These are phyloP conservation scores for Rubia peregrina DNA, from an alignment of 305 asterid genomes.

Conservation along the genomic window DNA sequence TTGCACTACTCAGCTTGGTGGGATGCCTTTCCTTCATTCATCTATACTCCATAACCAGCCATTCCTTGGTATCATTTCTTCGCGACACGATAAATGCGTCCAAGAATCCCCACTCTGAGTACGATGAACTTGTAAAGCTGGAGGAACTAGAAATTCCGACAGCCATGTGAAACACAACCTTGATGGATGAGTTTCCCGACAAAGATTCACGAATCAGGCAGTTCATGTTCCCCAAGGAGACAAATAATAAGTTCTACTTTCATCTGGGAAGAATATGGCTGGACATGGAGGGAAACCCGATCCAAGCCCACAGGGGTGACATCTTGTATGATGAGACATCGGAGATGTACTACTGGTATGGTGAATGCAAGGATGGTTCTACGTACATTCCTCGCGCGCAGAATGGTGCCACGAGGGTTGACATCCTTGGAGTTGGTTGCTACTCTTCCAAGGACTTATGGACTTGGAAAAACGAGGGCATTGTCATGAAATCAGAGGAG, in stretches of 20 bases:
- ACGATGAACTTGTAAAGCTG: conserved; percentile 56
- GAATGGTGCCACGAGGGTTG: conserved; percentile 61
- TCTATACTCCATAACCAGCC: conserved; percentile 22
- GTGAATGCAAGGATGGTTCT: conserved; percentile 96
- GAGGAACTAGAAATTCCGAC: conserved; percentile 68
- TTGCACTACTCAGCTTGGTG: conserved; percentile 31
- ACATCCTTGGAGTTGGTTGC: conserved; percentile 87
- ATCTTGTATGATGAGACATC: conserved; percentile 60
- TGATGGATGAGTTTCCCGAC: conserved; percentile 77
- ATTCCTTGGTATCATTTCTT: not conserved
- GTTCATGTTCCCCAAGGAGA: conserved; percentile 54
- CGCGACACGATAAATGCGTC: conserved; percentile 16
- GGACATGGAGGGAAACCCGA: conserved; percentile 89
- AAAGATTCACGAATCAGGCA: conserved; percentile 73
- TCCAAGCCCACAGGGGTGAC: conserved; percentile 98
- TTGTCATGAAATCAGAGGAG: conserved; percentile 73
- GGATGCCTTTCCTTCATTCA: conserved; percentile 34
- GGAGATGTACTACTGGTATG: conserved; percentile 81
- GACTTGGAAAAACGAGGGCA: conserved; percentile 92
- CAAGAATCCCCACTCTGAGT: conserved; percentile 23
- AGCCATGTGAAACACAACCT: conserved; percentile 41
- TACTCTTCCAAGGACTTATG: conserved; percentile 89
- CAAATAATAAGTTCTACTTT: conserved; percentile 45
- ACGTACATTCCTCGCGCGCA: conserved; percentile 71
- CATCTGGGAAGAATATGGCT: conserved; percentile 85